These are phyloP conservation scores for Candida orba DNA, from an alignment of 805 yeast species.

Conservation along the genomic window DNA sequence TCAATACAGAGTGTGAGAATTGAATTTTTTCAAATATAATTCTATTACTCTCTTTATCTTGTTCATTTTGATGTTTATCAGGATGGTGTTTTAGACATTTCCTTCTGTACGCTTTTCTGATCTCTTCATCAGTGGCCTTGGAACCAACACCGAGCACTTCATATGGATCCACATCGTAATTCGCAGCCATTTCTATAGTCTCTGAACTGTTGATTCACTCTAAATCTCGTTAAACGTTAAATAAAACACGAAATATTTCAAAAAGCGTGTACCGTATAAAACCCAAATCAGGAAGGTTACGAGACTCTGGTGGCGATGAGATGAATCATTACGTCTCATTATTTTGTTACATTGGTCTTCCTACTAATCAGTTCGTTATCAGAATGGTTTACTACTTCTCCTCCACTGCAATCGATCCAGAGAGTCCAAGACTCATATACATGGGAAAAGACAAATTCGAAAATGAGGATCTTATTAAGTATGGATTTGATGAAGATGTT, in stretches of 20 bases:
- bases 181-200: conserved; percentile 28
- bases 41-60: conserved; percentile 29
- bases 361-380: no score
- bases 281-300: neutral
- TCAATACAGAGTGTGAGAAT: conserved; percentile 63
- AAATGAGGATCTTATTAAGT: conserved; percentile 52
- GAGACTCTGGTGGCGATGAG: neutral
- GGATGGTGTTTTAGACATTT: conserved; percentile 63
- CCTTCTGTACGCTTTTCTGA: conserved; percentile 63
- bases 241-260: neutral
- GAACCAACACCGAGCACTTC: conserved; percentile 37
- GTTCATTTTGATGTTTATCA: conserved; percentile 45
- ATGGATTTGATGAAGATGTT: conserved; percentile 57
- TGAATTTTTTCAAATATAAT: conserved; percentile 60
- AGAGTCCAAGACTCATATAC: conserved; percentile 35
- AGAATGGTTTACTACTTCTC: conserved; percentile 40
- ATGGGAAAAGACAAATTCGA: conserved; percentile 75
- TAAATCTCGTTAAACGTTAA: no score
- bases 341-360: no score
- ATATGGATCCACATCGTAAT: conserved; percentile 54
- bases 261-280: no score
- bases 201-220: no score
- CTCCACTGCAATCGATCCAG: conserved; percentile 27
- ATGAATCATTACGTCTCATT: neutral
- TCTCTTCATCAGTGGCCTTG: conserved; percentile 40